Evolutionary conservation across 768 basidiomycete genomes (phyloP).

Genomic region (Collybiopsis confluens): DNA sequence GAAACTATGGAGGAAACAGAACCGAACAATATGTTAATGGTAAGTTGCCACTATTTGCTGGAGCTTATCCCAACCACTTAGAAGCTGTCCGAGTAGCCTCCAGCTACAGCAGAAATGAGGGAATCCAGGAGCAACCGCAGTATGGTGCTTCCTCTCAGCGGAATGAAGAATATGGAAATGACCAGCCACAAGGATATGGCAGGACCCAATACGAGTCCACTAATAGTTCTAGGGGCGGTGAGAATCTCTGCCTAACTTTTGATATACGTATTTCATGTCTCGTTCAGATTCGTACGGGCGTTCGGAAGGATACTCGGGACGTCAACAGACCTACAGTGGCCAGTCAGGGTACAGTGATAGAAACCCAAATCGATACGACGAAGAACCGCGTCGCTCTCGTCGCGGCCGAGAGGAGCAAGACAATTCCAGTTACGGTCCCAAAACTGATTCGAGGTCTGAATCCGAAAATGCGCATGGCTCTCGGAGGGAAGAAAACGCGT

Average conservation of each 20-base stretch:
- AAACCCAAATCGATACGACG: not conserved
- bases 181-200: too few species aligned
- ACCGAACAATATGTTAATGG: too few species aligned
- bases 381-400: not conserved
- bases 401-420: not conserved
- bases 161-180: too few species aligned
- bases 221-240: too few species aligned
- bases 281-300: not conserved
- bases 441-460: too few species aligned
- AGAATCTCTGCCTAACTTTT: not conserved
- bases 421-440: not conserved
- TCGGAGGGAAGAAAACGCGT: not conserved
- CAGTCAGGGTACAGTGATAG: not conserved
- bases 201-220: too few species aligned
- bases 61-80: too few species aligned
- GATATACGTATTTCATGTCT: not conserved
- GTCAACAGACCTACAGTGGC: slow-evolving; percentile 2
- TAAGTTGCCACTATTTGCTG: too few species aligned
- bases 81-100: too few species aligned
- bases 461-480: too few species aligned
- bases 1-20: too few species aligned
- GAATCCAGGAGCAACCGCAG: slow-evolving; percentile 5
- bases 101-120: slow-evolving; percentile 1
- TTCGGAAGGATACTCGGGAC: not conserved
- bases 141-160: too few species aligned